phyloP scores from a whole-genome alignment of 768 basidiomycete genomes.

The Kwoniella shandongensis region DNA sequence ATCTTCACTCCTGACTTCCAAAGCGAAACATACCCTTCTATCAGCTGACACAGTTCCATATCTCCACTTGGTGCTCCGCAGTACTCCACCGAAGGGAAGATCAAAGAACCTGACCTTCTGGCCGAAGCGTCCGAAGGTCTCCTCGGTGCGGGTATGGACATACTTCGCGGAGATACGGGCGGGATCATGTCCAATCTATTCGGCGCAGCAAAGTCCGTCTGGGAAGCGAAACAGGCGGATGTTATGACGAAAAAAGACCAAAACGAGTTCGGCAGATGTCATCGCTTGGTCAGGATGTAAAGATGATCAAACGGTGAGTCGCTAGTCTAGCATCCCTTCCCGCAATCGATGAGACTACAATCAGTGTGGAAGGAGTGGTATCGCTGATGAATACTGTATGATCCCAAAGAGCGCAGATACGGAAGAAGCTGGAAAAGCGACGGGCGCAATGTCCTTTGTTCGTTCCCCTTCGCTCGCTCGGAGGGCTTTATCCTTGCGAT shows the following conservation, averaged over 20 bases:
- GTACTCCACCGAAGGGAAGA: constrained; percentile 91
- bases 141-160: constrained; percentile 70
- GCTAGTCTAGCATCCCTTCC: background rate
- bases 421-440: constrained; percentile 56
- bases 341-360: too few relatives aligned
- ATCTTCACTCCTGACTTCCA: background rate
- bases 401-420: constrained; percentile 55
- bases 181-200: constrained; percentile 55
- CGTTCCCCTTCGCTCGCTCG: constrained; percentile 1
- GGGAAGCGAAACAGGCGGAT: constrained; percentile 63
- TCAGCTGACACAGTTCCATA: background rate
- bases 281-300: constrained; percentile 57
- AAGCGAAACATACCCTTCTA: too few relatives aligned
- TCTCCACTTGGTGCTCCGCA: background rate
- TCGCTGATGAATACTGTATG: background rate
- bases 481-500: too few relatives aligned
- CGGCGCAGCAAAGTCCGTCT: constrained; percentile 71
- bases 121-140: constrained; percentile 83
- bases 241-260: constrained; percentile 60
- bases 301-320: constrained; percentile 52
- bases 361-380: background rate
- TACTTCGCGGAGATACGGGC: constrained; percentile 51
- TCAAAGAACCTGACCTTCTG: constrained; percentile 88
- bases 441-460: constrained; percentile 58
- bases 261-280: constrained; percentile 79